Conservation (phyloP, 225 moss, liverwort and hornwort species). For the Lunularia cruciata region DNA sequence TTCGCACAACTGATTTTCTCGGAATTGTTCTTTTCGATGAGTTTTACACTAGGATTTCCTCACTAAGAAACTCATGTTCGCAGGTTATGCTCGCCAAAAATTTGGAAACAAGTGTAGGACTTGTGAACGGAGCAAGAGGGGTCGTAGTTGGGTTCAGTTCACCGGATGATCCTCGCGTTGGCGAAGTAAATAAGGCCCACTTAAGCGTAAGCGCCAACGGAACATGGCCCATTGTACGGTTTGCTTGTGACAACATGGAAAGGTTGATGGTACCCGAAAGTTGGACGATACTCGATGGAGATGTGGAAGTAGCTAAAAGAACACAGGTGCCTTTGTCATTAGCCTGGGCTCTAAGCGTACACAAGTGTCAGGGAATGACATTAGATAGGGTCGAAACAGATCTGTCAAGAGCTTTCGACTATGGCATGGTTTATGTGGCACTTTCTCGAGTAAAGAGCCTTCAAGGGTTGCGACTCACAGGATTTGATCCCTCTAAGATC, state of each 20-base stretch:
- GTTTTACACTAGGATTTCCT: too few species aligned
- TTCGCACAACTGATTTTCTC: too few species aligned
- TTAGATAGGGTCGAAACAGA: slow-evolving; percentile 88
- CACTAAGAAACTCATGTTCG: too few species aligned
- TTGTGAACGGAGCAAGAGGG: slow-evolving; percentile 93
- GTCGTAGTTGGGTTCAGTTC: slow-evolving; percentile 77
- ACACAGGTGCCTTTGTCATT: slow-evolving; percentile 74
- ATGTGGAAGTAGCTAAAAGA: slow-evolving; percentile 74
- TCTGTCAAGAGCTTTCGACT: slow-evolving; percentile 84
- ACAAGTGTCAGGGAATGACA: slow-evolving; percentile 98
- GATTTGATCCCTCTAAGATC: slow-evolving; percentile 74
- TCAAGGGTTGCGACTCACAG: slow-evolving; percentile 72
- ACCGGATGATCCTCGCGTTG: slow-evolving; percentile 55
- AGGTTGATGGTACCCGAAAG: slow-evolving; percentile 71
- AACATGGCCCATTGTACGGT: slow-evolving; percentile 78
- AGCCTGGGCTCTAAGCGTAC: slow-evolving; percentile 95
- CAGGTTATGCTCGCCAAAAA: slow-evolving; percentile 95
- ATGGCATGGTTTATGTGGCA: slow-evolving; percentile 95
- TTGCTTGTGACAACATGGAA: slow-evolving; percentile 63
- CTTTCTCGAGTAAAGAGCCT: slow-evolving; percentile 89
- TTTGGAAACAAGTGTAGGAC: slow-evolving; percentile 63
- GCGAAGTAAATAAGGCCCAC: slow-evolving; percentile 39
- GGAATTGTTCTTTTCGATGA: too few species aligned
- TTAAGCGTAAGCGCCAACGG: slow-evolving; percentile 49
- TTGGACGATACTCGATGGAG: slow-evolving; percentile 75